Conservation (phyloP, 2,329 filamentous ascomycete genomes). For the Diplocarpon rosae region DNA sequence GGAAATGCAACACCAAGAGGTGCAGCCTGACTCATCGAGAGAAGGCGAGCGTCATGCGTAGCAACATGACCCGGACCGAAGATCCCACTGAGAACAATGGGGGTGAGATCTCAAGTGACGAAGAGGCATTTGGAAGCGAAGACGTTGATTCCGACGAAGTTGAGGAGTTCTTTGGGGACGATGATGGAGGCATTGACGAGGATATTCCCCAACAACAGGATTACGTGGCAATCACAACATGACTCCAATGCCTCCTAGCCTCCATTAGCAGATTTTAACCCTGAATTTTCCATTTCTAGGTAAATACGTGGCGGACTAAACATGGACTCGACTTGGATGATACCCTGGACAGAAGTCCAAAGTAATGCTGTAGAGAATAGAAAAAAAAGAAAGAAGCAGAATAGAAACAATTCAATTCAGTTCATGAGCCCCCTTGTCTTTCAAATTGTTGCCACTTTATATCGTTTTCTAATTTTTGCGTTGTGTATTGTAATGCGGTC, state of each 20-base stretch:
- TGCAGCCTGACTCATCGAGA: slow-evolving; percentile 84
- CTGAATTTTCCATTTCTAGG: background rate
- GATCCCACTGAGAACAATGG: slow-evolving; percentile 39
- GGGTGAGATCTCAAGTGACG: slow-evolving; percentile 69
- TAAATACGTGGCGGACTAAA: background rate
- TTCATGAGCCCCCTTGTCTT: too few relatives aligned
- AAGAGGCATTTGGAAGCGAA: slow-evolving; percentile 61
- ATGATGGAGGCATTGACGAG: slow-evolving; percentile 38
- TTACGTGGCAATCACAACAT: slow-evolving; percentile 39
- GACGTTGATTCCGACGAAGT: slow-evolving; percentile 70
- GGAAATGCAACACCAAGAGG: slow-evolving; percentile 66
- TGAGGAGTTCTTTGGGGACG: slow-evolving; percentile 51
- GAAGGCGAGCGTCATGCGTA: slow-evolving; percentile 68
- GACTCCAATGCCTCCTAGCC: slow-evolving; percentile 14
- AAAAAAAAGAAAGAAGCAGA: background rate
- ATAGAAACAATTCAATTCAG: background rate
- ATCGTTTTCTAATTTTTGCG: too few relatives aligned
- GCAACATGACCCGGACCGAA: slow-evolving; percentile 39
- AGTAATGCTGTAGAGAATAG: slow-evolving; percentile 2
- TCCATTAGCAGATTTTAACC: background rate
- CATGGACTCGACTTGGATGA: background rate
- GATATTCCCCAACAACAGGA: slow-evolving; percentile 49
- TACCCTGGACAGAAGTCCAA: background rate
- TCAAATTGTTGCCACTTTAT: too few relatives aligned
- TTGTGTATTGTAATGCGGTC: too few relatives aligned